These are phyloP conservation scores for Fomitopsis palustris DNA, from an alignment of 1,284 basidiomycete genomes.

Conservation along the genomic window DNA sequence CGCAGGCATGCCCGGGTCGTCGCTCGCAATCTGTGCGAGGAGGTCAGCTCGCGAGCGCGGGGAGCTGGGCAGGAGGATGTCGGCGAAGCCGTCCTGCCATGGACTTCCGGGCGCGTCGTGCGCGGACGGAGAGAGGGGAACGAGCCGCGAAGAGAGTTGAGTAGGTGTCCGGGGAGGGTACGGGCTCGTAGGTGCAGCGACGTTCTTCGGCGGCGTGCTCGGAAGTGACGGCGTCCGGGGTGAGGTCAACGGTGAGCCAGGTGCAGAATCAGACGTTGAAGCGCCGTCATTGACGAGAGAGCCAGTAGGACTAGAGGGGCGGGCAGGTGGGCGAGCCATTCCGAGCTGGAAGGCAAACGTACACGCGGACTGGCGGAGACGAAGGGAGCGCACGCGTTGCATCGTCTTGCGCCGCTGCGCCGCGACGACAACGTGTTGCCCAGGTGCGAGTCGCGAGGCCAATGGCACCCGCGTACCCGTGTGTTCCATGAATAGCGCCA, in stretches of 20 bases:
- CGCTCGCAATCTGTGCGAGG: constrained; percentile 14
- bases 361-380: constrained; percentile 17
- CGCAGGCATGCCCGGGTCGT: constrained; percentile 12
- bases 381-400: constrained; percentile 18
- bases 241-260: not conserved
- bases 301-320: not conserved
- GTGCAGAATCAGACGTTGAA: not conserved
- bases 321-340: not conserved
- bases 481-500: constrained; percentile 17
- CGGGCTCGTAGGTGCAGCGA: not conserved
- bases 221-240: not conserved
- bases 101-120: not conserved
- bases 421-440: constrained; percentile 1
- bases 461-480: constrained; percentile 20
- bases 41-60: constrained; percentile 19
- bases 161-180: not conserved
- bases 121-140: constrained; percentile 2
- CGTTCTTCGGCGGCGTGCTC: not conserved
- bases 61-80: constrained; percentile 12
- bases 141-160: not conserved
- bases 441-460: constrained; percentile 4
- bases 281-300: not conserved
- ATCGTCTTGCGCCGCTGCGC: constrained; percentile 16
- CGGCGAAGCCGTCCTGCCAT: constrained; percentile 9
- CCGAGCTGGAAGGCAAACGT: not conserved